phyloP scores from a whole-genome alignment of 1,284 basidiomycete species.

The Lentinula novae-zelandiae region DNA sequence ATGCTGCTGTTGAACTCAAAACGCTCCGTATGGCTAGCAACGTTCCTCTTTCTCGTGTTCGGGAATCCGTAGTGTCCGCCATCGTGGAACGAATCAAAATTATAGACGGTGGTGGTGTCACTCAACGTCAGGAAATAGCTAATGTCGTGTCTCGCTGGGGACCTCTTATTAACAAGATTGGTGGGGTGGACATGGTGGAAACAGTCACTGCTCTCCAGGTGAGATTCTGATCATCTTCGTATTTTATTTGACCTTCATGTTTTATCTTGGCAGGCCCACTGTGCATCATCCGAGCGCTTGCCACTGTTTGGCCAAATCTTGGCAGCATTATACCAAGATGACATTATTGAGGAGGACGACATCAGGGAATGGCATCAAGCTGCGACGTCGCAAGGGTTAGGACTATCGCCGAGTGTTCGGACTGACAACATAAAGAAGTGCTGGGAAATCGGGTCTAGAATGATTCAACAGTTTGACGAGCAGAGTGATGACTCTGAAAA shows the following conservation, averaged over 20 bases:
- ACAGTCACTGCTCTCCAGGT: conserved; percentile 72
- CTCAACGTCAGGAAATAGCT: conserved; percentile 61
- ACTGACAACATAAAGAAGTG: conserved; percentile 61
- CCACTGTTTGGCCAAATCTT: conserved; percentile 74
- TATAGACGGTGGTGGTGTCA: conserved; percentile 44
- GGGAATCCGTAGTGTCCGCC: conserved; percentile 73
- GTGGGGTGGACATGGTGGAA: conserved; percentile 72
- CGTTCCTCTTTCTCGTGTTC: conserved; percentile 74
- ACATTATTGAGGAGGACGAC: conserved; percentile 78
- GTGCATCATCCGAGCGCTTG: conserved; percentile 55
- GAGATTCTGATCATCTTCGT: conserved; percentile 14
- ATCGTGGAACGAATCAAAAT: conserved; percentile 67
- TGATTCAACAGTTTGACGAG: conserved; percentile 76
- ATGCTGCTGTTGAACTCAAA: conserved; percentile 90
- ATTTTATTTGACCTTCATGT: not conserved
- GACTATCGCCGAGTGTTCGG: conserved; percentile 33
- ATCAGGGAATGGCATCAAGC: conserved; percentile 67
- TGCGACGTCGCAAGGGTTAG: conserved; percentile 47
- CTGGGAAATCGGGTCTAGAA: conserved; percentile 66
- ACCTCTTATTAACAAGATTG: conserved; percentile 66
- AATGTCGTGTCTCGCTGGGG: conserved; percentile 67
- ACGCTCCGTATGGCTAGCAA: conserved; percentile 93
- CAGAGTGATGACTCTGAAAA: conserved; percentile 55
- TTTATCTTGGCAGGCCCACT: conserved; percentile 46
- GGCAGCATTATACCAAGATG: conserved; percentile 69